A percentile compares a stretch with the other conserved stretches of the same genome.
phyloP scores from a whole-genome alignment of 1,284 basidiomycete species.

The Cystobasidium slooffiae region DNA sequence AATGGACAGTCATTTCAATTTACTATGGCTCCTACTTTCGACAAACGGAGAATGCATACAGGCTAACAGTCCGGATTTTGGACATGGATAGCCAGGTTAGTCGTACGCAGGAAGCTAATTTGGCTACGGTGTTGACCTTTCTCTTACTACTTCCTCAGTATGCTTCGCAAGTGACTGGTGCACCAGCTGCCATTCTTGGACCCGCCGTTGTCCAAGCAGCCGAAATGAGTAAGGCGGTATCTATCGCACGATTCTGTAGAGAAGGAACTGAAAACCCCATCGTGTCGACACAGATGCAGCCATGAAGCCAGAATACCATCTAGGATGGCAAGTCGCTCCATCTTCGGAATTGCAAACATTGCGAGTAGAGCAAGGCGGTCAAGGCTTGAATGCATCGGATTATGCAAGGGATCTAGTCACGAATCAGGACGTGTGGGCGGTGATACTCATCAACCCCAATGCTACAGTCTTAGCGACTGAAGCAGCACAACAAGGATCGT shows the following conservation, averaged over 20 bases:
- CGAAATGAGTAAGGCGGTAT: conserved; percentile 8
- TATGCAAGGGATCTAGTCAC: conserved; percentile 52
- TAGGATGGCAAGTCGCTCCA: conserved; percentile 44
- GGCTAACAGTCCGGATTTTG: conserved; percentile 52
- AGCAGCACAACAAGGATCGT: conserved; percentile 51
- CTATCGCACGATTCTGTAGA: neutral
- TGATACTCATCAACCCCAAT: conserved; percentile 55
- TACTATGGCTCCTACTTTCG: conserved; percentile 53
- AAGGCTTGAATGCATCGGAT: conserved; percentile 47
- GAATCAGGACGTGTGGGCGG: conserved; percentile 55
- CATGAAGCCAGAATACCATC: conserved; percentile 38
- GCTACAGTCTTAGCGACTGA: conserved; percentile 53
- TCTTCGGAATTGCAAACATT: conserved; percentile 29
- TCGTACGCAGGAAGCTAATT: conserved; percentile 47
- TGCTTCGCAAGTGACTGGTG: conserved; percentile 24
- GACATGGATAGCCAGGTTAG: conserved; percentile 52
- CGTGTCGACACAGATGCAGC: conserved; percentile 8
- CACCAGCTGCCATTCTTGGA: conserved; percentile 55
- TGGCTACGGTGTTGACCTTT: neutral
- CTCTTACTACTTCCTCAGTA: conserved; percentile 13
- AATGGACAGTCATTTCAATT: conserved; percentile 53
- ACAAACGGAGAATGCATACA: conserved; percentile 45
- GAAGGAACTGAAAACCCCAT: neutral
- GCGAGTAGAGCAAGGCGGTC: conserved; percentile 26
- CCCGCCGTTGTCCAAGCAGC: conserved; percentile 51